Evolutionary conservation across 2,329 filamentous ascomycete species (phyloP).

Genomic region (Calonectria henricotiae): DNA sequence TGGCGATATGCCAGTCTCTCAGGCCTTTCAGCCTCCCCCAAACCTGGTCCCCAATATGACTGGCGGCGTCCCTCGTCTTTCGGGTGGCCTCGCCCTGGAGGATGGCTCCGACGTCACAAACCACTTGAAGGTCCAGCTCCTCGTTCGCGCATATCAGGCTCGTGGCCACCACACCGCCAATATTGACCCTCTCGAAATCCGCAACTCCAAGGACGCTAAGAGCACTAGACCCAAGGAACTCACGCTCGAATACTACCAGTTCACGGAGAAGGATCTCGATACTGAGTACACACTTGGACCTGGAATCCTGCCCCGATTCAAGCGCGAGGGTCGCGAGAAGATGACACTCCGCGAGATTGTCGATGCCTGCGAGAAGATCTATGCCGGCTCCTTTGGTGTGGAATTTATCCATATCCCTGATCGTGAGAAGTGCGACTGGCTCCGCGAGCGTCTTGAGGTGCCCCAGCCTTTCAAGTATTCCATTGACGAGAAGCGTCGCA

Average conservation of each 20-base stretch:
- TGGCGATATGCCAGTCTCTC: conserved; percentile 96
- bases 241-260: conserved; percentile 93
- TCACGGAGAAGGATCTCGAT: conserved; percentile 94
- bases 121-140: conserved; percentile 97
- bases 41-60: conserved; percentile 89
- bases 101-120: conserved; percentile 90
- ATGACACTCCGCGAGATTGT: conserved; percentile 98
- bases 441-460: conserved; percentile 94
- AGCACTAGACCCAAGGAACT: conserved; percentile 94
- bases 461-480: conserved; percentile 97
- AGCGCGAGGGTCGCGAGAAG: conserved; percentile 89
- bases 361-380: conserved; percentile 92
- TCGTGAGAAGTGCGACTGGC: conserved; percentile 97
- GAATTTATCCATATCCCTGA: conserved; percentile 99
- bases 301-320: conserved; percentile 95
- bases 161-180: conserved; percentile 98
- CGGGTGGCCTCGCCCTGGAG: conserved; percentile 78
- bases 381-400: conserved; percentile 97
- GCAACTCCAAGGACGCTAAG: conserved; percentile 73
- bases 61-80: conserved; percentile 82
- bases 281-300: conserved; percentile 93
- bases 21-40: conserved; percentile 96
- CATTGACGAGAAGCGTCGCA: conserved; percentile 97
- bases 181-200: conserved; percentile 96
- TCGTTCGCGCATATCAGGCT: conserved; percentile 97